Conservation (phyloP, 1,139 yeast species). For the Pneumocystis sp. region DNA sequence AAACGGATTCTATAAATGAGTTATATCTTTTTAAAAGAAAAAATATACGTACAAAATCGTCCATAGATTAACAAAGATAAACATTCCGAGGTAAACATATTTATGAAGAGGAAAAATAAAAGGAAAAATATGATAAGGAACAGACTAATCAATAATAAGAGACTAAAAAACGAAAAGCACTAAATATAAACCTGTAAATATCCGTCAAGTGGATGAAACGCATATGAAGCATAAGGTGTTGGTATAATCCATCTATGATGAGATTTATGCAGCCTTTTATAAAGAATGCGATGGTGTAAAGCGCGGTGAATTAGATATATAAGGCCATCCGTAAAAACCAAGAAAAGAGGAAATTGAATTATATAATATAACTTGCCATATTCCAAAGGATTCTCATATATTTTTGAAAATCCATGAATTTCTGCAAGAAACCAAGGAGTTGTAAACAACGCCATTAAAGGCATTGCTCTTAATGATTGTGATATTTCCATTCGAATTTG, state of each 20-base stretch:
- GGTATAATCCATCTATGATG: constrained; percentile 99
- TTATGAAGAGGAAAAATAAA: constrained; percentile 83
- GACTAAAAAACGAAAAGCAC: background rate
- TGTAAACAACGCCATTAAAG: constrained; percentile 72
- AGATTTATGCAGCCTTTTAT: constrained; percentile 85
- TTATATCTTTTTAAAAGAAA: background rate
- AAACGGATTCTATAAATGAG: background rate
- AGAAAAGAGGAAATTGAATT: constrained; percentile 58
- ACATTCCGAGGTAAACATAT: constrained; percentile 59
- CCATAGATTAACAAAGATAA: constrained; percentile 91
- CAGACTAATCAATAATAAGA: constrained; percentile 27
- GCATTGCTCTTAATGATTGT: constrained; percentile 69
- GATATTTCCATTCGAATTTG: constrained; percentile 69
- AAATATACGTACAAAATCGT: constrained; percentile 59
- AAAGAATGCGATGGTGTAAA: constrained; percentile 80
- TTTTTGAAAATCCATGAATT: constrained; percentile 63
- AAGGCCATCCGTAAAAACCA: constrained; percentile 85
- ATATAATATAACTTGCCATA: constrained; percentile 54
- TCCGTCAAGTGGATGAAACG: constrained; percentile 97
- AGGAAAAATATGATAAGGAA: constrained; percentile 88
- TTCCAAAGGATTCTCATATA: constrained; percentile 52
- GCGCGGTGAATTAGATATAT: constrained; percentile 83
- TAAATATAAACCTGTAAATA: constrained; percentile 38
- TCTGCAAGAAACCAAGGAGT: constrained; percentile 81
- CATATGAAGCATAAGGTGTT: constrained; percentile 95